Evolutionary conservation across 345 rosid genomes (phyloP).

Genomic region (Stellera chamaejasme): DNA sequence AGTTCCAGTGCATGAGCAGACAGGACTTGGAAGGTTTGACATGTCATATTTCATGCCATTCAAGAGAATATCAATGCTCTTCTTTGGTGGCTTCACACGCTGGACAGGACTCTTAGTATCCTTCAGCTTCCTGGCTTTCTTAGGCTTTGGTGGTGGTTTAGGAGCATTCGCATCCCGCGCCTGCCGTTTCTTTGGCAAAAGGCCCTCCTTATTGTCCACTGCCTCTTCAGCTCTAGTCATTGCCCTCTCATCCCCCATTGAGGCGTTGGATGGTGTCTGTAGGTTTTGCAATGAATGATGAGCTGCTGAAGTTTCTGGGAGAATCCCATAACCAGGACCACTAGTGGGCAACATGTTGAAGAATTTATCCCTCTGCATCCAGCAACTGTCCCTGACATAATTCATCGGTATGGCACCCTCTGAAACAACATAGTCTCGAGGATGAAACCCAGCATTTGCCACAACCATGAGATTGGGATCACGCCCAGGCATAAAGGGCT

Average conservation of each 20-base stretch:
- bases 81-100: constrained; percentile 71
- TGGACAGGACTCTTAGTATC: constrained; percentile 38
- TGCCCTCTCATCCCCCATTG: constrained; percentile 43
- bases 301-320: constrained; percentile 54
- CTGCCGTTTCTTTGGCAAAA: constrained; percentile 62
- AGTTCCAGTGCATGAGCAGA: constrained; percentile 91
- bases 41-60: constrained; percentile 89
- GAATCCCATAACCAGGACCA: constrained; percentile 34
- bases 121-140: constrained; percentile 80
- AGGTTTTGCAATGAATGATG: constrained; percentile 51
- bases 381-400: constrained; percentile 60
- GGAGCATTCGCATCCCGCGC: constrained; percentile 25
- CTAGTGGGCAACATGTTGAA: constrained; percentile 47
- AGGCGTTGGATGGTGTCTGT: constrained; percentile 44
- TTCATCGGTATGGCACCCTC: constrained; percentile 55
- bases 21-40: constrained; percentile 76
- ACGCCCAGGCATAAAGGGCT: constrained; percentile 61
- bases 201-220: constrained; percentile 30
- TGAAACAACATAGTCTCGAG: constrained; percentile 46
- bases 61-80: constrained; percentile 68
- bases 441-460: constrained; percentile 40
- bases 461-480: constrained; percentile 53
- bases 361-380: constrained; percentile 64
- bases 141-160: constrained; percentile 56
- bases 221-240: constrained; percentile 44